Evolutionary conservation across 106 monocot genomes (phyloP), one percentile per base, ranked within the genome.

Genomic region (Allium sativum): DNA sequence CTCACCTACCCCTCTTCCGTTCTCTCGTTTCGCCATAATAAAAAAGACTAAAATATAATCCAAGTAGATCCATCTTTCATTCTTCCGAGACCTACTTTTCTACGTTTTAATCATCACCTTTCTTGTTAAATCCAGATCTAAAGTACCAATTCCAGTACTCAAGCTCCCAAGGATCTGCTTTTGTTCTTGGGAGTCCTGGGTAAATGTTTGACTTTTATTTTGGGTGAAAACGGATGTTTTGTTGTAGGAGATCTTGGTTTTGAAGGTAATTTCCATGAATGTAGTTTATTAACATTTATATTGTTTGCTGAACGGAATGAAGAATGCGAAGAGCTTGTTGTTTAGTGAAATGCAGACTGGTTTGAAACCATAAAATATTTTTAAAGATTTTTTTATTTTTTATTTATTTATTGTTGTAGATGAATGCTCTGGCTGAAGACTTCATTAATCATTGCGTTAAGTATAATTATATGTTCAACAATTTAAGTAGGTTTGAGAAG

Each of bases 161-260:
- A 44, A 44, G 44, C 60, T 60, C 60, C n/a, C 44, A 17, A 44
- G 60, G 60, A 59, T 42, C 58, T 42, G 58, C 56, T 56, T 40
- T 31, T 31, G 31, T 10, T 40, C 1, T 40, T 40, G 56, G 58
- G 58, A 59, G 58, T 41, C 2, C 41, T 59, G 58, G 58, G 58
- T 59, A 42, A 41, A 21, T 12, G 42, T 59, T 42, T 41, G 12
- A n/a, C 42, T 59, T 19, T 12, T 9, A 21, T 10, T 59, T 40
- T 15, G 60, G 2, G 10, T 43, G 44, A 42, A 44, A 8, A 6
- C 44, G 4, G 60, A 17, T 18, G 42, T 44, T 17, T 10, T 12
- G 60, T 62, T 43, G 19, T 14, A 21, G 19, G 19, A 12, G 62
- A 62, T 62, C 62, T 62, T 45, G 62, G 48, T 45, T 7, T 19